These are phyloP conservation scores for Fistulinella cinereoalba DNA, from an alignment of 1,284 basidiomycete genomes.

Conservation along the genomic window DNA sequence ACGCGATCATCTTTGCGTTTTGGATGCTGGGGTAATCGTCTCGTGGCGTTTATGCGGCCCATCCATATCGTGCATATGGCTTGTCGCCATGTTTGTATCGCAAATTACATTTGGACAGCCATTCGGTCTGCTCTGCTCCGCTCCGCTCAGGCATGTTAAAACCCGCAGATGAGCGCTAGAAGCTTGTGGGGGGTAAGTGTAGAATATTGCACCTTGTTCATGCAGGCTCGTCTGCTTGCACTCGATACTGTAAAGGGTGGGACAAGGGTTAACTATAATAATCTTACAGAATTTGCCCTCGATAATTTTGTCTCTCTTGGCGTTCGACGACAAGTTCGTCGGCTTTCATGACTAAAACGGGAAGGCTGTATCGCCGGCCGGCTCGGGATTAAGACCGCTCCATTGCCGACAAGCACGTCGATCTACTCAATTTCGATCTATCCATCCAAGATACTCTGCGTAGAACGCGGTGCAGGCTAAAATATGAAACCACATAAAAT, in stretches of 20 bases:
- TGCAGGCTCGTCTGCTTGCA: no score
- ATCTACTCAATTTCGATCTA: slow-evolving; percentile 1
- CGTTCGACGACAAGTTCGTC: background rate
- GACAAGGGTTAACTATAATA: no score
- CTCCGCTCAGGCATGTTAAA: background rate
- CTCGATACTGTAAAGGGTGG: no score
- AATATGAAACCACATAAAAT: slow-evolving; percentile 23
- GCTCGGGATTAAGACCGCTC: slow-evolving; percentile 15
- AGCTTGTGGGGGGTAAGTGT: background rate
- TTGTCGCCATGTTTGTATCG: slow-evolving; percentile 1
- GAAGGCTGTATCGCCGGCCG: background rate
- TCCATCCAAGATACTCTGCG: background rate
- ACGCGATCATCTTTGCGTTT: background rate
- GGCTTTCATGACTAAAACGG: background rate
- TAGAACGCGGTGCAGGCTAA: background rate
- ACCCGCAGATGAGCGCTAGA: background rate
- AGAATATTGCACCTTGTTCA: background rate
- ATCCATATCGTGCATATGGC: background rate
- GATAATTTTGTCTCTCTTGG: slow-evolving; percentile 12
- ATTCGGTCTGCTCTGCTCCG: background rate
- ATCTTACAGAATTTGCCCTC: background rate
- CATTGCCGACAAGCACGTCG: slow-evolving; percentile 17
- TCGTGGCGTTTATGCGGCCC: slow-evolving; percentile 26
- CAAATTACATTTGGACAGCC: background rate
- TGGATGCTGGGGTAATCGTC: background rate